Evolutionary conservation across 2,329 filamentous ascomycete genomes (phyloP), one percentile per base, ranked within the genome.

Genomic region (Emmonsiellopsis sp.): DNA sequence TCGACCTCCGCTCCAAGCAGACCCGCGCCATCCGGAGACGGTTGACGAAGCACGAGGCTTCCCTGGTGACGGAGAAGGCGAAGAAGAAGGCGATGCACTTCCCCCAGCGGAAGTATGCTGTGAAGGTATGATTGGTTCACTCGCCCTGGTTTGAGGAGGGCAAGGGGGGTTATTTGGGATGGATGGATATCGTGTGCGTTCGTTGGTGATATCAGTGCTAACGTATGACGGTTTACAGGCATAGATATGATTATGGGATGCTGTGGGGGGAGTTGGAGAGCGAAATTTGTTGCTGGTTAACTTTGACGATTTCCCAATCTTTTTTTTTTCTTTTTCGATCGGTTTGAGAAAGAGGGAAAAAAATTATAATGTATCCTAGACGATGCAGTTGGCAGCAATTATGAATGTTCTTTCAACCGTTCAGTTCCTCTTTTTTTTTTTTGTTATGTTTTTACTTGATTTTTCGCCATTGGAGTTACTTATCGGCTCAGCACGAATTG

Each of bases 1-100:
- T 98, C 74, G 94, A 98, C 77, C 91, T 98, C 81, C 88, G 93
- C 77, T 78, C 90, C 74, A 97, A 97, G 88, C 85, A 93, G 82
- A 98, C 93, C 73, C 91, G 93, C 70, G 93, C 91, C 73, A 94
- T 97, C 79, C 90, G 93, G 73, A 88, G 94, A 81, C 84, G 88
- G 72, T 82, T 98, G 78, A 92, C 87, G 71, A 86, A 88, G 76
- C 83, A 94, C 82, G 92, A 98, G 79, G 85, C 87, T 68, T 81
- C 83, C 68, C 82, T 85, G 74, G 80, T 84, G 69, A 87, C 94
- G 65, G 86, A 92, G 79, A 96, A 95, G 87, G 86, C 90, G 76
- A 90, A 90, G 85, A 98, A 98, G 89, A 88, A 86, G 80, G 77
- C 82, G 75, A 85, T 82, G 66, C 92, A 98, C 82, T 98, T 98